Evolutionary conservation across 345 rosid genomes (phyloP).

Genomic region (Arabis alpina): DNA sequence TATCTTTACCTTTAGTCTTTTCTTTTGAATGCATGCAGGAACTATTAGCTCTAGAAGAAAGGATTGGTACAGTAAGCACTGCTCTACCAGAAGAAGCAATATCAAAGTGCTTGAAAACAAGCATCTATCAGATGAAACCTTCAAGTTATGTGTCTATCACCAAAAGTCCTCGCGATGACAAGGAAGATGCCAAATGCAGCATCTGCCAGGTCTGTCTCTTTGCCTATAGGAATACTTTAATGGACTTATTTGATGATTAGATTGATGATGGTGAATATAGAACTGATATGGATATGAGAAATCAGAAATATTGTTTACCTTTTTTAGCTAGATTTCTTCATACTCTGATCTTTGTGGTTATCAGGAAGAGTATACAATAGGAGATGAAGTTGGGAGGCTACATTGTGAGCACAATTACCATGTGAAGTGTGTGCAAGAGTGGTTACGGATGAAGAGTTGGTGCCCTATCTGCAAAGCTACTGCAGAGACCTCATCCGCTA

Average conservation of each 20-base stretch:
- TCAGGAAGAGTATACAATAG: slow-evolving; percentile 84
- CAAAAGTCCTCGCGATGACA: slow-evolving; percentile 33
- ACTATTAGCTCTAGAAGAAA: slow-evolving; percentile 90
- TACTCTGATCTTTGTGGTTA: slow-evolving; percentile 22
- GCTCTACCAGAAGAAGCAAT: slow-evolving; percentile 87
- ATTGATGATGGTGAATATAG: slow-evolving; percentile 5
- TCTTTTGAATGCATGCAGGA: slow-evolving; percentile 57
- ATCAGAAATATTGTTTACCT: not conserved
- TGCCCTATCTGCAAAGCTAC: slow-evolving; percentile 88
- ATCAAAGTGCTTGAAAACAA: slow-evolving; percentile 64
- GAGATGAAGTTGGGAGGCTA: slow-evolving; percentile 82
- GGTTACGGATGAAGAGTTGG: slow-evolving; percentile 95
- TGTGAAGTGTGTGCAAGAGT: slow-evolving; percentile 64
- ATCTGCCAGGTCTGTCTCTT: slow-evolving; percentile 77
- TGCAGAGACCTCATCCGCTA: slow-evolving; percentile 54
- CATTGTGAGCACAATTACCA: slow-evolving; percentile 81
- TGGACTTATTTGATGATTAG: slow-evolving; percentile 10
- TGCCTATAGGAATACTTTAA: not conserved
- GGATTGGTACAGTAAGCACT: slow-evolving; percentile 94
- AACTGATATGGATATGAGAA: slow-evolving; percentile 12
- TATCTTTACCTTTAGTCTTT: slow-evolving; percentile 10
- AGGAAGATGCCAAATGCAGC: slow-evolving; percentile 77
- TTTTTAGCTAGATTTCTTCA: slow-evolving; percentile 11
- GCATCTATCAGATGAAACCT: slow-evolving; percentile 51
- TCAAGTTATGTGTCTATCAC: slow-evolving; percentile 38